These are phyloP conservation scores for Pavlovales sp. DNA, from an alignment of 208 protist species.

Conservation along the genomic window DNA sequence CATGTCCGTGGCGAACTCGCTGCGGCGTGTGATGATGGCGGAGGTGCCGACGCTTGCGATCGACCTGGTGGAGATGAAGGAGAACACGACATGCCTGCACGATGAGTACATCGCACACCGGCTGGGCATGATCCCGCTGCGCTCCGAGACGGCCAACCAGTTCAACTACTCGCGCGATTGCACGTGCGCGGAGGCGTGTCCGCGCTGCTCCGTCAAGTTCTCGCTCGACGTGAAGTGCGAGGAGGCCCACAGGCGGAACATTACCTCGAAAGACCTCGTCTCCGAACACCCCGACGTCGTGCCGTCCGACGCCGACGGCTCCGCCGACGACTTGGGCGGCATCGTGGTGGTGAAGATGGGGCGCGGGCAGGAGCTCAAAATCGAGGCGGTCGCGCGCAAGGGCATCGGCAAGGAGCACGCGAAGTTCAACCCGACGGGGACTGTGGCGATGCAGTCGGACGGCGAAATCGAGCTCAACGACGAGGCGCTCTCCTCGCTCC, in stretches of 20 bases:
- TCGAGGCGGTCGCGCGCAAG: slow-evolving; percentile 66
- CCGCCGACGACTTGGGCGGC: neutral
- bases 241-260: slow-evolving; percentile 45
- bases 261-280: slow-evolving; percentile 54
- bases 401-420: slow-evolving; percentile 95
- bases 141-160: neutral
- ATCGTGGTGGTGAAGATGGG: slow-evolving; percentile 68
- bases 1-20: slow-evolving; percentile 87
- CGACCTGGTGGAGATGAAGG: slow-evolving; percentile 86
- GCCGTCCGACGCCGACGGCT: neutral
- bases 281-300: slow-evolving; percentile 14
- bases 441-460: neutral
- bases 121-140: slow-evolving; percentile 93
- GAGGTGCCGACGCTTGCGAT: slow-evolving; percentile 96
- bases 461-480: neutral
- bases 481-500: neutral
- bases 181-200: slow-evolving; percentile 50
- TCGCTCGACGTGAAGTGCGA: slow-evolving; percentile 61
- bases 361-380: slow-evolving; percentile 62
- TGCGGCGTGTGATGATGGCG: slow-evolving; percentile 95
- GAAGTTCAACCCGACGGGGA: slow-evolving; percentile 74
- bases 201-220: slow-evolving; percentile 58
- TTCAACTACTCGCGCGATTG: slow-evolving; percentile 50
- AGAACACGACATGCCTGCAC: slow-evolving; percentile 79
- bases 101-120: slow-evolving; percentile 99